Conservation (phyloP, 2,329 filamentous ascomycete species). For the Aspergillus amoenus region DNA sequence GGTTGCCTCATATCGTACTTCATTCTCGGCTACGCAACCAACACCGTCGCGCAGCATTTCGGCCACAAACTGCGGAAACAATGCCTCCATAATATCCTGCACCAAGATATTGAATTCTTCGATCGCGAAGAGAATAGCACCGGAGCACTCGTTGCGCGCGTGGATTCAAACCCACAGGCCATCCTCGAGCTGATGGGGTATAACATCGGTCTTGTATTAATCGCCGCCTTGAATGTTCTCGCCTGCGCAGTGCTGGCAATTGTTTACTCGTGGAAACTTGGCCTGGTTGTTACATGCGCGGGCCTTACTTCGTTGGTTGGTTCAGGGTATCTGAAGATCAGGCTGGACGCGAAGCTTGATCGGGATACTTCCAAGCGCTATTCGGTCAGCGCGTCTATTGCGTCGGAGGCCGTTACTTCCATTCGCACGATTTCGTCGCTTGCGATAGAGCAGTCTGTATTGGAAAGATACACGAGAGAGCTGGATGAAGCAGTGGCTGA, state of each 20-base stretch:
- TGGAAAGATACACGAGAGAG: constrained; percentile 66
- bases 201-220: constrained; percentile 81
- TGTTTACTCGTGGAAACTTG: constrained; percentile 52
- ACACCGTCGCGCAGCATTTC: constrained; percentile 68
- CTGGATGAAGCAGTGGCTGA: constrained; percentile 48
- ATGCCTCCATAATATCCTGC: constrained; percentile 84
- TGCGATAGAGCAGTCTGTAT: constrained; percentile 80
- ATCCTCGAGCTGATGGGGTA: constrained; percentile 71
- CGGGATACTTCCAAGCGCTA: constrained; percentile 74
- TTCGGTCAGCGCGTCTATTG: constrained; percentile 70
- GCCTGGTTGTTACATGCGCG: constrained; percentile 49
- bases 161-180: constrained; percentile 38
- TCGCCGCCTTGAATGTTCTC: constrained; percentile 59
- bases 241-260: constrained; percentile 49
- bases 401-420: constrained; percentile 88
- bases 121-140: constrained; percentile 86
- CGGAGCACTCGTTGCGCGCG: constrained; percentile 66
- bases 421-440: constrained; percentile 92
- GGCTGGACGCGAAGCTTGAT: constrained; percentile 72
- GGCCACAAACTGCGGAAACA: constrained; percentile 72
- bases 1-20: constrained; percentile 39
- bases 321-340: constrained; percentile 48
- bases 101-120: constrained; percentile 91
- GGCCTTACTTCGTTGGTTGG: constrained; percentile 49
- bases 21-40: constrained; percentile 62